These are phyloP conservation scores for Globisporangium megalacanthum DNA, from an alignment of 352 stramenopile genomes.

Conservation along the genomic window DNA sequence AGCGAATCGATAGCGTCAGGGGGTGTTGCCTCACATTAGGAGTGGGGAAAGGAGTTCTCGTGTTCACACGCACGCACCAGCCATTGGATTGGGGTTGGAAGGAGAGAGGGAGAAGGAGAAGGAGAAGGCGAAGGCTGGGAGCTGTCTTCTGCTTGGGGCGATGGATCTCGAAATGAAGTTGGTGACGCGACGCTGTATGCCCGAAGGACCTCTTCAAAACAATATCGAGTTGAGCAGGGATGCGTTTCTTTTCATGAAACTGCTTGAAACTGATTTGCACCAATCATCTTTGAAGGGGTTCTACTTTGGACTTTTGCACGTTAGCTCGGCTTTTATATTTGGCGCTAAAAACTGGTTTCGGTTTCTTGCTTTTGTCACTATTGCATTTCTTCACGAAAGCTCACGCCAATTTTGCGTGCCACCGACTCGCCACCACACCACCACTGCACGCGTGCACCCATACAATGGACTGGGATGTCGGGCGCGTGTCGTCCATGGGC, in stretches of 20 bases:
- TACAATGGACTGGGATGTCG: slow-evolving; percentile 80
- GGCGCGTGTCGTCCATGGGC: slow-evolving; percentile 72
- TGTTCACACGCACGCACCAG: slow-evolving; percentile 2
- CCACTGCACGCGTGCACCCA: background rate
- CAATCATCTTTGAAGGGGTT: no score
- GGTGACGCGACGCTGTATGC: slow-evolving; percentile 2
- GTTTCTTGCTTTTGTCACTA: no score
- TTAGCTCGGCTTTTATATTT: no score
- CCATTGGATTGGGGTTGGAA: background rate
- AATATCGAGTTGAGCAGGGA: background rate
- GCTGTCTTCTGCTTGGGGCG: slow-evolving; percentile 9
- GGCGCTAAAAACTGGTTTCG: no score
- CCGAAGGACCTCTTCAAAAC: background rate
- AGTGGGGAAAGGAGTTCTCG: background rate
- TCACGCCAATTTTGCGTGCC: no score
- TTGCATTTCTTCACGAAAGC: no score
- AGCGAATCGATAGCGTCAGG: no score
- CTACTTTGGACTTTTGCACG: no score
- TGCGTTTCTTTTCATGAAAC: background rate
- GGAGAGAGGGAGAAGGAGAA: background rate
- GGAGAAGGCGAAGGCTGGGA: background rate
- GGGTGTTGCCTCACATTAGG: background rate
- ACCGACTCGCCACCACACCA: no score
- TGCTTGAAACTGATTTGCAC: no score
- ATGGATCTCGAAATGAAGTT: slow-evolving; percentile 11